Conservation (phyloP, 306 rosid species). For the Ceratonia siliqua region DNA sequence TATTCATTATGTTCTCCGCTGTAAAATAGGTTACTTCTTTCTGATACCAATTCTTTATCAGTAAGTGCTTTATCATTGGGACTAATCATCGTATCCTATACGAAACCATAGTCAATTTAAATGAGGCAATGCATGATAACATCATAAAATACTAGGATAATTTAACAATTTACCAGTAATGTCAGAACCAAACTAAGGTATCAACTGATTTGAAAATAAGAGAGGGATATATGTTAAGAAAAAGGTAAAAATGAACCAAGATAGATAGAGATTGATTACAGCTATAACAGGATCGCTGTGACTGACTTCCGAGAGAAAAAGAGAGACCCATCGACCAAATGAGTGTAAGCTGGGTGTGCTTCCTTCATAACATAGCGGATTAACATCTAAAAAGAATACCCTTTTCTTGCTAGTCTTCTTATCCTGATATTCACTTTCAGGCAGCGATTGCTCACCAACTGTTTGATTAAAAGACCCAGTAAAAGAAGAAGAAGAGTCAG, state of each 20-base stretch:
- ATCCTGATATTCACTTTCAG: conserved; percentile 5
- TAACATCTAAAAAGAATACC: conserved; percentile 84
- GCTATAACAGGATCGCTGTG: conserved; percentile 75
- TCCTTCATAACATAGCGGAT: conserved; percentile 78
- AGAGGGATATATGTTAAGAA: background rate
- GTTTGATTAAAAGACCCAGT: conserved; percentile 33
- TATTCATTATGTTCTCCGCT: background rate
- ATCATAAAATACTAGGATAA: background rate
- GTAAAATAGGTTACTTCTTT: background rate
- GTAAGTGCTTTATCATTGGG: background rate
- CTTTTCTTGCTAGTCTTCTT: conserved; percentile 46
- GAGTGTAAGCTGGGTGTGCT: conserved; percentile 65
- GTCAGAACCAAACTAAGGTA: background rate
- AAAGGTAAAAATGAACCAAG: background rate
- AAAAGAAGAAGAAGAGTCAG: conserved; percentile 23
- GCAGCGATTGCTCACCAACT: conserved; percentile 34
- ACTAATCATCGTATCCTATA: background rate
- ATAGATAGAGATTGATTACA: conserved; percentile 38
- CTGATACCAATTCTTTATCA: background rate
- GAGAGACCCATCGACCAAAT: conserved; percentile 72
- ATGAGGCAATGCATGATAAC: background rate
- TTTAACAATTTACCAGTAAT: background rate
- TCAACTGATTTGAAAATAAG: background rate
- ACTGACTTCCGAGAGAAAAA: conserved; percentile 64
- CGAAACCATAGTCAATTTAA: background rate